Percentiles rank a stretch among this genome's conserved stretches.
These are phyloP conservation scores for Metschnikowia koreensis DNA, from an alignment of 805 yeast species.

Conservation along the genomic window DNA sequence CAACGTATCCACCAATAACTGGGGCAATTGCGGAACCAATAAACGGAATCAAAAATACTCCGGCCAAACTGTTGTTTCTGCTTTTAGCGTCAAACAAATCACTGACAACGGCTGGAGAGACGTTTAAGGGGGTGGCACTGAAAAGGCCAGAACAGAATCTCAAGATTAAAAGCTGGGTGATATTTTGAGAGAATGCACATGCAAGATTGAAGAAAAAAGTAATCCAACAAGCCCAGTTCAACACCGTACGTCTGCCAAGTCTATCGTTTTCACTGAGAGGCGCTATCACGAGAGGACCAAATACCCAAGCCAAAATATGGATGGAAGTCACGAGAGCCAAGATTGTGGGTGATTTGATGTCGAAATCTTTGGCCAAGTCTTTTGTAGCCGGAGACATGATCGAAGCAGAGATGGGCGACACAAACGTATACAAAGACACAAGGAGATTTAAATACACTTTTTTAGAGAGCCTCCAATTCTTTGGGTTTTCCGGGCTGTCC, in stretches of 20 bases:
- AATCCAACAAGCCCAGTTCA: constrained; percentile 36
- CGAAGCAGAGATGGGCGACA: constrained; percentile 43
- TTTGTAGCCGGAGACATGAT: constrained; percentile 38
- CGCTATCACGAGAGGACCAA: constrained; percentile 40
- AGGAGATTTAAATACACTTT: constrained; percentile 25
- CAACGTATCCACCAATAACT: constrained; percentile 36
- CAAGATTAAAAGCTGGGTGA: constrained; percentile 33
- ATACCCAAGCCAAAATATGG: constrained; percentile 39
- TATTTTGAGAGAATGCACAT: constrained; percentile 34
- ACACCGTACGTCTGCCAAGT: constrained; percentile 35
- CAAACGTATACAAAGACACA: constrained; percentile 36
- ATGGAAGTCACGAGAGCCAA: constrained; percentile 35
- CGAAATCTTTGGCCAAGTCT: constrained; percentile 28
- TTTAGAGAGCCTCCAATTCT: constrained; percentile 29
- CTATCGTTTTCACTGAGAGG: constrained; percentile 38
- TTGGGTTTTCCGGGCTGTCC: constrained; percentile 34
- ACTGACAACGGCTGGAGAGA: constrained; percentile 39
- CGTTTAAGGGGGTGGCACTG: constrained; percentile 39
- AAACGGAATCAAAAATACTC: constrained; percentile 36
- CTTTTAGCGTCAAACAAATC: constrained; percentile 35
- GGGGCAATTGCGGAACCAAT: constrained; percentile 42
- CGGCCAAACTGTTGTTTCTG: constrained; percentile 36
- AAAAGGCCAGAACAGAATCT: constrained; percentile 38
- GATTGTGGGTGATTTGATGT: constrained; percentile 25
- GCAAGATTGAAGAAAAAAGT: constrained; percentile 34